Conservation (phyloP, 352 stramenopile genomes). For the Sclerospora graminicola region DNA sequence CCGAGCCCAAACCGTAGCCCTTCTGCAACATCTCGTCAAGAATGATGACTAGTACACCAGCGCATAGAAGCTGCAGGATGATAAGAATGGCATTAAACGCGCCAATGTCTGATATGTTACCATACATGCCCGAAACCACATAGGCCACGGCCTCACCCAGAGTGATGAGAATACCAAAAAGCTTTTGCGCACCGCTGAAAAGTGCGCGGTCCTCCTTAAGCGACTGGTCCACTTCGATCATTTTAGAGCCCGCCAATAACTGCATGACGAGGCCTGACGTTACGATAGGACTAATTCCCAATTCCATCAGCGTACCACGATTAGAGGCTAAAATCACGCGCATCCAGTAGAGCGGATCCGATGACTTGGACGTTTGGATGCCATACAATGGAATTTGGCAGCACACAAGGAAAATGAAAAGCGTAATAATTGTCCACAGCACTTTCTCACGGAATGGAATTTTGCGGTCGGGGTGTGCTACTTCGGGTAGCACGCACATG, state of each 20-base stretch:
- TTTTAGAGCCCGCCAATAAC: constrained; percentile 93
- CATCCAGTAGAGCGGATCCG: constrained; percentile 99
- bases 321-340: constrained; percentile 99
- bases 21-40: constrained; percentile 99
- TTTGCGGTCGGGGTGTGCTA: constrained; percentile 93
- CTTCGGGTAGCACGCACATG: constrained; percentile 97
- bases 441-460: constrained; percentile 99
- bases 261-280: constrained; percentile 99
- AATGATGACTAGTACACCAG: constrained; percentile 98
- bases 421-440: constrained; percentile 98
- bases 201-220: constrained; percentile 98
- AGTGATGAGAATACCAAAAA: constrained; percentile 99
- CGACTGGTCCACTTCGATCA: constrained; percentile 99
- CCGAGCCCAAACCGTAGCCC: constrained; percentile 97
- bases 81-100: constrained; percentile 98
- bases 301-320: constrained; percentile 96
- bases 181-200: constrained; percentile 97
- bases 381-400: constrained; percentile 99
- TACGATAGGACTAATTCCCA: constrained; percentile 98
- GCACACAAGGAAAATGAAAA: constrained; percentile 99
- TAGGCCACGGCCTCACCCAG: constrained; percentile 98
- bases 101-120: constrained; percentile 95
- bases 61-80: constrained; percentile 97
- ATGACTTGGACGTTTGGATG: constrained; percentile 97
- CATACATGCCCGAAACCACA: constrained; percentile 99